phyloP scores from a whole-genome alignment of 208 protist genomes.

The Jaenimonas drosophilae region DNA sequence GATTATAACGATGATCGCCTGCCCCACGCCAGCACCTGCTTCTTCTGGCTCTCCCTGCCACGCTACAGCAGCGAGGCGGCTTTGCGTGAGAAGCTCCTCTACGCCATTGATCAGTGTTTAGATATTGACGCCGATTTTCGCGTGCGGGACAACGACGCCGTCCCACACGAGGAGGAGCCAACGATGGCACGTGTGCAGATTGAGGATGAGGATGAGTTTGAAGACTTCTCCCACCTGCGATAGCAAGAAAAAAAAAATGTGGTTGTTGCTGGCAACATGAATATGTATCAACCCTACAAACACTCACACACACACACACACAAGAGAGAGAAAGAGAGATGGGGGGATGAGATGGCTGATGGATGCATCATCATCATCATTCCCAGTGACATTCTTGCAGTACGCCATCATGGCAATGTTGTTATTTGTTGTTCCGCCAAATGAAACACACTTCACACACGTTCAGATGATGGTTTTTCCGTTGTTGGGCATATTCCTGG shows the following conservation, averaged over 20 bases:
- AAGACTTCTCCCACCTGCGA: conserved; percentile 83
- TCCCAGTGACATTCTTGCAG: no score
- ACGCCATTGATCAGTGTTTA: conserved; percentile 91
- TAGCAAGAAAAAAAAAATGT: conserved; percentile 8
- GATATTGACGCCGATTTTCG: conserved; percentile 94
- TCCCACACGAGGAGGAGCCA: conserved; percentile 30
- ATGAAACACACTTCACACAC: no score
- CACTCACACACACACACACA: no score
- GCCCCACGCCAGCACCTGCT: conserved; percentile 93
- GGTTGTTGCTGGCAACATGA: not conserved
- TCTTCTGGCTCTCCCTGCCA: conserved; percentile 92
- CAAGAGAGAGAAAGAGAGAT: no score
- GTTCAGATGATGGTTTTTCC: no score
- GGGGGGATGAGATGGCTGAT: no score
- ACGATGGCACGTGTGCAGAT: conserved; percentile 38
- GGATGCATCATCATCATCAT: no score
- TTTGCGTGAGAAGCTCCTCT: conserved; percentile 89
- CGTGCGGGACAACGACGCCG: conserved; percentile 51
- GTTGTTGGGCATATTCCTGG: no score
- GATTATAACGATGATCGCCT: conserved; percentile 67
- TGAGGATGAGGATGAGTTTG: conserved; percentile 76
- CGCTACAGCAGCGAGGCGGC: conserved; percentile 83
- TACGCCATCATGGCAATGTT: no score
- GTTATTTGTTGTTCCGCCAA: no score
- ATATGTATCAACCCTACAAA: not conserved